Evolutionary conservation across 805 yeast species (phyloP).

Genomic region (Candida peoriensis): DNA sequence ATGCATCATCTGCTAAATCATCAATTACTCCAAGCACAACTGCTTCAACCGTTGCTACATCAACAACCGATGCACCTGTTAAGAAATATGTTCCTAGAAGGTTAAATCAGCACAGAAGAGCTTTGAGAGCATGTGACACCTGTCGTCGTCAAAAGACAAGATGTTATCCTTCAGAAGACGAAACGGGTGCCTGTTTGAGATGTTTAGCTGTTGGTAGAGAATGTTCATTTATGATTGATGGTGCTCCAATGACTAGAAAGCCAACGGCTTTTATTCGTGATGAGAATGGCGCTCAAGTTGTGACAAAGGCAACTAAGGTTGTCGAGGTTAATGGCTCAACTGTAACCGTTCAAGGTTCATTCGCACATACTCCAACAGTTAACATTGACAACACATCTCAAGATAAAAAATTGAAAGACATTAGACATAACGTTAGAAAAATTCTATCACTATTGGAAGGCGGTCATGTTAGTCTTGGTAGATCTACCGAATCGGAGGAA

Average conservation of each 20-base stretch:
- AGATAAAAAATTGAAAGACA: conserved; percentile 8
- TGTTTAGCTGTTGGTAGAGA: conserved; percentile 47
- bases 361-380: too few relatives aligned
- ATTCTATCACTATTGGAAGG: conserved; percentile 3
- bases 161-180: conserved; percentile 47
- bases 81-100: too few relatives aligned
- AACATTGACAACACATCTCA: not conserved
- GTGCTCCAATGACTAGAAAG: conserved; percentile 13
- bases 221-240: conserved; percentile 31
- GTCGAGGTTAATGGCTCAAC: not conserved
- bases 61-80: too few relatives aligned
- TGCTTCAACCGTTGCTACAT: too few relatives aligned
- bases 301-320: not conserved
- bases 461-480: not conserved
- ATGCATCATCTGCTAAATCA: too few relatives aligned
- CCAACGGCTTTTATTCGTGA: conserved; percentile 10
- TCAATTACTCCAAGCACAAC: too few relatives aligned
- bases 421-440: conserved; percentile 6
- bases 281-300: conserved; percentile 4
- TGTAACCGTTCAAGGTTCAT: too few relatives aligned
- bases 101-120: too few relatives aligned
- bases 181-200: conserved; percentile 46
- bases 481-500: too few relatives aligned
- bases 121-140: conserved; percentile 47
- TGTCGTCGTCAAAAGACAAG: conserved; percentile 57